Conservation (phyloP, 805 yeast species). For the Candida yuanshanica region DNA sequence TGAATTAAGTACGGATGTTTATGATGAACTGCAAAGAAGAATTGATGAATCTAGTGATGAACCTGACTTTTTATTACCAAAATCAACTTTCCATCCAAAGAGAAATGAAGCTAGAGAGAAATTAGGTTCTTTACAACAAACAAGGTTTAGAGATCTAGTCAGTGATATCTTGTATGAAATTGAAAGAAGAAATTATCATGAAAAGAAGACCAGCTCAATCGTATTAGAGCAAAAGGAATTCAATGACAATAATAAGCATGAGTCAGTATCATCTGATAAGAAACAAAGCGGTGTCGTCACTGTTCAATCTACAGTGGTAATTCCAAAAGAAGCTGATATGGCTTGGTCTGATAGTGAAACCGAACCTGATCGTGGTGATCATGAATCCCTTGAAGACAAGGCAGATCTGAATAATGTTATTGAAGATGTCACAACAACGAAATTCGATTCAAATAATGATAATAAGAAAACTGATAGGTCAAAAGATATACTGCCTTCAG, state of each 20-base stretch:
- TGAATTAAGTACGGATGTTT: constrained; percentile 91
- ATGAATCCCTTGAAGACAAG: constrained; percentile 24
- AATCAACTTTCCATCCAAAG: constrained; percentile 77
- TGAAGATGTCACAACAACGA: not conserved
- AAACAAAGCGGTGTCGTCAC: constrained; percentile 28
- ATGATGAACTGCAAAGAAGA: constrained; percentile 85
- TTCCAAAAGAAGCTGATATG: constrained; percentile 80
- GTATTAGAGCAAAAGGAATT: constrained; percentile 1
- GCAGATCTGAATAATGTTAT: not conserved
- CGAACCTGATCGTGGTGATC: constrained; percentile 26
- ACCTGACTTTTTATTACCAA: constrained; percentile 63
- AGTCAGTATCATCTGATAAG: constrained; percentile 5
- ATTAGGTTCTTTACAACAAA: constrained; percentile 73
- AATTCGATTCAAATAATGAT: not conserved
- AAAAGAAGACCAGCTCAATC: constrained; percentile 8
- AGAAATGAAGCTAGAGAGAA: constrained; percentile 94
- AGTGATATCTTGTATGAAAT: constrained; percentile 86
- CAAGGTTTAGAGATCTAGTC: constrained; percentile 84
- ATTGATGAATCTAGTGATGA: constrained; percentile 51
- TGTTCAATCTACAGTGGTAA: constrained; percentile 59
- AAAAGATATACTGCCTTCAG: not conserved
- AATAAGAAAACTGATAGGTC: not conserved
- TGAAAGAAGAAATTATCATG: constrained; percentile 63
- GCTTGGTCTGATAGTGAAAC: constrained; percentile 90
- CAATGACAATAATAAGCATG: constrained; percentile 2